Evolutionary conservation across 768 basidiomycete species (phyloP), one percentile per base, ranked within the genome.

Genomic region (Psilocybe subaeruginosa): DNA sequence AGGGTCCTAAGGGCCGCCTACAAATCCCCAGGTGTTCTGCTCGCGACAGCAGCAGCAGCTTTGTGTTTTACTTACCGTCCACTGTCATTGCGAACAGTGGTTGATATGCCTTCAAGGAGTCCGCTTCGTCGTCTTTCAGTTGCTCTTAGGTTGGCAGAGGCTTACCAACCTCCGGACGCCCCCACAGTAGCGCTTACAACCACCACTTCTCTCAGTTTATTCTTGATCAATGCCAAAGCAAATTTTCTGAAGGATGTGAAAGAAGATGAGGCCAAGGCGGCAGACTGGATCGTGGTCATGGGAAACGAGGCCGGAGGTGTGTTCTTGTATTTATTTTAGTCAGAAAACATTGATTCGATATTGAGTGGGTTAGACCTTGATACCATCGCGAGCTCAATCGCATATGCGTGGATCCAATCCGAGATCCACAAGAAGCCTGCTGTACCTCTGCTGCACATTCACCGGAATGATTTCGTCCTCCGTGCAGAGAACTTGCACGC

Each of bases 271-370:
- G 78, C 77, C 1, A 79, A 80, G 43, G 82, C 78, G 31, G 66
- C 68, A 0, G 83, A 54, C 7, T 99, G 95, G 96, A 90, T 86
- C 0, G 80, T 97, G 4, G 90, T 88, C 0, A 92, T 95, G 88
- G 96, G 97, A 0, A 99, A 99, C 72, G 97, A 99, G 75, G 94
- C 97, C 12, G 96, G 96, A 69, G 97, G 97, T 96, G 71, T 60
- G 77, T 68, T 17, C 35, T 9, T 46, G 16, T 30, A 37, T 46
- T 41, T 53, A 27, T 14, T 59, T 49, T 54, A n/a, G 41, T 2
- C 23, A 23, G 23, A 23, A 55, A 45, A 54, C 27, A 17, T 43
- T 55, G 33, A 37, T 41, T 29, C 35, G 27, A 54, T 35, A 43
- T 37, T 56, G 29, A 54, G 35, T 55, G 47, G 50, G 52, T 56